Percentiles rank a stretch among this genome's conserved stretches.
These are phyloP conservation scores for Spergularia bocconei DNA, from an alignment of 148 eudicot species.

Conservation along the genomic window DNA sequence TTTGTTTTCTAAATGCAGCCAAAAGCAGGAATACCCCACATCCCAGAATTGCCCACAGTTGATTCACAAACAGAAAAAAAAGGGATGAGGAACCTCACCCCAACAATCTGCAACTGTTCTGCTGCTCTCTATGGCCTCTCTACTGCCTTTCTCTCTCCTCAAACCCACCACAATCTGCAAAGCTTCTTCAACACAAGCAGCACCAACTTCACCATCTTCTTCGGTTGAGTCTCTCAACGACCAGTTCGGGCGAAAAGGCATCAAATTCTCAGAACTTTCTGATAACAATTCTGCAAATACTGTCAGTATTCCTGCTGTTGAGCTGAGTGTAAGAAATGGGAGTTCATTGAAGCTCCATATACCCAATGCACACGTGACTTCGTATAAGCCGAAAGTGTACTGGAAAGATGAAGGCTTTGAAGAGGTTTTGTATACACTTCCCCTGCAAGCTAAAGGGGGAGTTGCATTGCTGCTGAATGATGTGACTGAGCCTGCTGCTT, in stretches of 20 bases:
- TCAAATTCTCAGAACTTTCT: conserved; percentile 47
- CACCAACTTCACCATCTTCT: conserved; percentile 27
- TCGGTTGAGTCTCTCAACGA: conserved; percentile 52
- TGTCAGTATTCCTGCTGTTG: conserved; percentile 38
- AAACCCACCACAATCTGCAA: conserved; percentile 41
- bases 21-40: conserved; percentile 3
- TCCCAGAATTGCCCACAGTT: neutral
- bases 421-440: conserved; percentile 68
- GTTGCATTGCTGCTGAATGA: conserved; percentile 68
- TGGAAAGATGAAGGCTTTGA: conserved; percentile 89
- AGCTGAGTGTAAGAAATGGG: conserved; percentile 81
- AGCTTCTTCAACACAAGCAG: conserved; percentile 31
- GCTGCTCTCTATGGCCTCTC: conserved; percentile 53
- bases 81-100: conserved; percentile 32
- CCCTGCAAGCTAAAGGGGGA: conserved; percentile 53
- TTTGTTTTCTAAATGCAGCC: neutral
- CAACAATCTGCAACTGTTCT: conserved; percentile 18
- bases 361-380: conserved; percentile 64
- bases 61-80: conserved; percentile 12
- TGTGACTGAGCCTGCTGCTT: conserved; percentile 32
- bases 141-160: conserved; percentile 58
- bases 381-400: conserved; percentile 85
- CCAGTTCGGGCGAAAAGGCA: conserved; percentile 81
- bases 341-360: conserved; percentile 69
- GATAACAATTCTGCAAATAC: neutral